Conservation (phyloP, 2,329 filamentous ascomycete genomes). For the Pseudogymnoascus sp. region DNA sequence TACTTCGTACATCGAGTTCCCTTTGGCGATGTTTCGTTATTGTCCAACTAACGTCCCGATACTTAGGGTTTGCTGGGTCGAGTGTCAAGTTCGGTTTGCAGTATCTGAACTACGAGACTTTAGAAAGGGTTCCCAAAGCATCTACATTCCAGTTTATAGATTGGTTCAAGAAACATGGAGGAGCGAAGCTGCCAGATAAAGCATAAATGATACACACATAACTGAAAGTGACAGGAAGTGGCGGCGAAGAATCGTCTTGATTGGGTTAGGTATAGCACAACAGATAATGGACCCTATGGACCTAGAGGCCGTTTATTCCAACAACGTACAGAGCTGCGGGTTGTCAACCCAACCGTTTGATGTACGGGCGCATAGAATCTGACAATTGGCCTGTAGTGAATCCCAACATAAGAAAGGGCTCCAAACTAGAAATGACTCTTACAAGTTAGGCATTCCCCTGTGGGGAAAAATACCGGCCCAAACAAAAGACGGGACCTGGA, state of each 20-base stretch:
- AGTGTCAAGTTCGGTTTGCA: conserved; percentile 33
- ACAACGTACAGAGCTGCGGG: not conserved
- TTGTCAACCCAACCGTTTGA: not conserved
- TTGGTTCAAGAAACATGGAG: conserved; percentile 29
- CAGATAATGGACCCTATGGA: not conserved
- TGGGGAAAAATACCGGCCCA: not conserved
- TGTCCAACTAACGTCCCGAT: not conserved
- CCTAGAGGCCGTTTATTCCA: not conserved
- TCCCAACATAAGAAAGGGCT: not conserved
- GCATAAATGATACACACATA: not conserved
- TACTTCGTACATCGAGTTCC: not conserved
- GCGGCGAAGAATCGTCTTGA: not conserved
- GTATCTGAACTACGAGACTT: conserved; percentile 34
- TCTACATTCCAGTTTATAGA: conserved; percentile 35
- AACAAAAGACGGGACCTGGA: not conserved
- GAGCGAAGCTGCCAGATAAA: not conserved
- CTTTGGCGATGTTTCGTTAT: not conserved
- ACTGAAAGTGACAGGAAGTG: not conserved
- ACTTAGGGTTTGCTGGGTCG: conserved; percentile 22
- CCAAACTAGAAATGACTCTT: not conserved
- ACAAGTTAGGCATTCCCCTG: not conserved
- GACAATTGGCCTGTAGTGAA: not conserved
- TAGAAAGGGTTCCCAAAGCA: conserved; percentile 34
- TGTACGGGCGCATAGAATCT: not conserved
- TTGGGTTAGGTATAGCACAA: not conserved